Evolutionary conservation across 106 monocot genomes (phyloP).

Genomic region (Allium fistulosum): DNA sequence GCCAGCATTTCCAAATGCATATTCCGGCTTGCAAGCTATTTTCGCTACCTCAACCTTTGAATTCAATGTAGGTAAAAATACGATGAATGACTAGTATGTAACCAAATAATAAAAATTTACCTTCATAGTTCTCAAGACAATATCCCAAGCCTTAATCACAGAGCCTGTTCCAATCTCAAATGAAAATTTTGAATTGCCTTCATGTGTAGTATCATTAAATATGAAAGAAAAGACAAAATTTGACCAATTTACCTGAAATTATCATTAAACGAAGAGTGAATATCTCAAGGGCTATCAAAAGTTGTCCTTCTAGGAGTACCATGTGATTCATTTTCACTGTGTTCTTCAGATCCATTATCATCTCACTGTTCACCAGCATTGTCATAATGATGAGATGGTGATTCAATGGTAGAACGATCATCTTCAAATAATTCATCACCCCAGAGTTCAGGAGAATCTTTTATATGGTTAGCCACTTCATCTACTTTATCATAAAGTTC

Average conservation of each 20-base stretch:
- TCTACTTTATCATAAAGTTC: constrained; percentile 44
- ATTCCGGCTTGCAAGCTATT: constrained; percentile 88
- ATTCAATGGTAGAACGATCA: constrained; percentile 32
- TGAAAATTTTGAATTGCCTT: constrained; percentile 88
- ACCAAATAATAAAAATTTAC: constrained; percentile 13
- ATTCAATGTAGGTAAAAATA: background rate
- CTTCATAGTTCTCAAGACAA: constrained; percentile 94
- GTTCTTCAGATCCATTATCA: constrained; percentile 33
- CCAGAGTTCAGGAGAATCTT: constrained; percentile 29
- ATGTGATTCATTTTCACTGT: constrained; percentile 56
- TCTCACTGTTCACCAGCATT: constrained; percentile 17
- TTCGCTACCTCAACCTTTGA: constrained; percentile 84
- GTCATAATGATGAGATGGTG: constrained; percentile 20
- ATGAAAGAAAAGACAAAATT: too few species aligned
- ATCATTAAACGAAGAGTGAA: constrained; percentile 30
- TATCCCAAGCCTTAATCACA: constrained; percentile 95
- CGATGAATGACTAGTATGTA: background rate
- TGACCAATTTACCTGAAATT: constrained; percentile 41
- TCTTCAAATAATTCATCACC: constrained; percentile 22
- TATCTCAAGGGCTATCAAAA: constrained; percentile 50
- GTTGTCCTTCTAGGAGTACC: constrained; percentile 52
- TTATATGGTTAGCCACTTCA: constrained; percentile 28
- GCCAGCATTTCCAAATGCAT: constrained; percentile 97
- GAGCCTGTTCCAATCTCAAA: constrained; percentile 79
- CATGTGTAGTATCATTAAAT: constrained; percentile 78